Conservation (phyloP, 257 asterid species). For the Solanum gracilifrons region DNA sequence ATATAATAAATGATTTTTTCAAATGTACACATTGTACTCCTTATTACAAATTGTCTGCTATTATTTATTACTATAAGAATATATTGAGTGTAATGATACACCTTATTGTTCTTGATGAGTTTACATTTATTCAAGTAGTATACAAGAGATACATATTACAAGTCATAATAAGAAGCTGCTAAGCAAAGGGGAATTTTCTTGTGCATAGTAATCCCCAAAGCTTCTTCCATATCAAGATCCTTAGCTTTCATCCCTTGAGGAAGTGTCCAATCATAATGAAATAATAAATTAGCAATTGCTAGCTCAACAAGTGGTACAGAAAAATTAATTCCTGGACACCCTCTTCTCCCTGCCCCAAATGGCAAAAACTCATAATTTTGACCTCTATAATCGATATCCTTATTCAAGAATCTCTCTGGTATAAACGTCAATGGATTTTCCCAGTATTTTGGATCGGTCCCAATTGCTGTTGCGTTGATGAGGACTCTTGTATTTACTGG, state of each 20-base stretch:
- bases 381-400: conserved; percentile 24
- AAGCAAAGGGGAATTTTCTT: conserved; percentile 35
- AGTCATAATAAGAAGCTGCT: conserved; percentile 1
- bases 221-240: conserved; percentile 44
- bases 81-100: neutral
- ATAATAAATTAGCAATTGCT: conserved; percentile 33
- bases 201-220: conserved; percentile 25
- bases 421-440: conserved; percentile 15
- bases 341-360: conserved; percentile 43
- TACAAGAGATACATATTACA: neutral
- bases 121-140: neutral
- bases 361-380: conserved; percentile 32
- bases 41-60: neutral
- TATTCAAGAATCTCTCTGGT: conserved; percentile 31
- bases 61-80: neutral
- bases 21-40: neutral
- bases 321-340: conserved; percentile 43
- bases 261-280: conserved; percentile 28
- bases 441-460: conserved; percentile 21
- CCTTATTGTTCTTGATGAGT: neutral
- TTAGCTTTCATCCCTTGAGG: conserved; percentile 13
- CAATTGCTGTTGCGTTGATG: conserved; percentile 21
- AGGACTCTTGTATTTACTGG: conserved; percentile 23
- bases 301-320: conserved; percentile 28
- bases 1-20: no score